A percentile compares a stretch with the other conserved stretches of the same genome.
phyloP scores from a whole-genome alignment of 1,284 basidiomycete genomes.

The Cryptococcus maquisensis region DNA sequence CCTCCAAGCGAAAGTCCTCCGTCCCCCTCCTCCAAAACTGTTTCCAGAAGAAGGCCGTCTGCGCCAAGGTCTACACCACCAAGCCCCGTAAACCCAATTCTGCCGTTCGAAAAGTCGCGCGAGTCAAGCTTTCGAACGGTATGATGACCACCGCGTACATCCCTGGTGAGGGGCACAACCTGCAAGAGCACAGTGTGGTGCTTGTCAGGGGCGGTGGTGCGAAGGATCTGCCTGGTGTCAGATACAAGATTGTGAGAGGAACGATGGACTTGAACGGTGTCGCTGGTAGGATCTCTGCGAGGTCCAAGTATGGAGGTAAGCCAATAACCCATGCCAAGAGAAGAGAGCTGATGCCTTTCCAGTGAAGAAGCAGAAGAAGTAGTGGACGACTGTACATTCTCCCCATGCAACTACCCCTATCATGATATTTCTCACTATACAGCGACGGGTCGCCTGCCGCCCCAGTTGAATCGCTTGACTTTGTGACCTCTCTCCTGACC shows the following conservation, averaged over 20 bases:
- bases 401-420: constrained; percentile 2
- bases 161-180: constrained; percentile 94
- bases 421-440: background rate
- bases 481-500: constrained; percentile 29
- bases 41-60: constrained; percentile 86
- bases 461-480: constrained; percentile 23
- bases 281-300: constrained; percentile 69
- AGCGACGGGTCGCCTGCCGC: constrained; percentile 3
- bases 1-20: constrained; percentile 56
- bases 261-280: constrained; percentile 89
- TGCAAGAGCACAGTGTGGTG: constrained; percentile 97
- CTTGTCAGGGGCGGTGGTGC: constrained; percentile 88
- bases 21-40: constrained; percentile 72
- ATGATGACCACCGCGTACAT: constrained; percentile 91
- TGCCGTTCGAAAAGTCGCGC: constrained; percentile 92
- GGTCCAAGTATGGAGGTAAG: constrained; percentile 92
- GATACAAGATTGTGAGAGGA: constrained; percentile 92
- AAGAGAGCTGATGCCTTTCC: constrained; percentile 3
- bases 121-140: constrained; percentile 87
- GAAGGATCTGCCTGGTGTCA: constrained; percentile 94
- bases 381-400: constrained; percentile 18
- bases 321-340: constrained; percentile 16
- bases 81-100: constrained; percentile 99
- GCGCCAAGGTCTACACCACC: constrained; percentile 72
- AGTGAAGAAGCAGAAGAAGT: constrained; percentile 77